phyloP scores from a whole-genome alignment of 176 grass and related monocot genomes.

The Zizania latifolia region DNA sequence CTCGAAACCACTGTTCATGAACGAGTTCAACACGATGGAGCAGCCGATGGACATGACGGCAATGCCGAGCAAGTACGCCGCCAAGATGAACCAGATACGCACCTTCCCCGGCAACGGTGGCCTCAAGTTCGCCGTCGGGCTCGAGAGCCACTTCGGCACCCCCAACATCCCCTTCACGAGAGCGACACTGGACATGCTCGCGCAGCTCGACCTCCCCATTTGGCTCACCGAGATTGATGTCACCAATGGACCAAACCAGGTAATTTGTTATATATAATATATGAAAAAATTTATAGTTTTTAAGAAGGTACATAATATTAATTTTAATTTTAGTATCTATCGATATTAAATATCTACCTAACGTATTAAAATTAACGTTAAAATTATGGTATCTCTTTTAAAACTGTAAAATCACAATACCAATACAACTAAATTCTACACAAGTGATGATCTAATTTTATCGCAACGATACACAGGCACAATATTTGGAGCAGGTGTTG shows the following conservation, averaged over 20 bases:
- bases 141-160: constrained; percentile 48
- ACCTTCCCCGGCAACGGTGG: constrained; percentile 1
- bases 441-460: too few relatives aligned
- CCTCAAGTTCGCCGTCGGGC: constrained; percentile 38
- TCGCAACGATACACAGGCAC: constrained; percentile 7
- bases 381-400: too few relatives aligned
- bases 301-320: too few relatives aligned
- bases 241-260: constrained; percentile 23
- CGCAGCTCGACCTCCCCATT: constrained; percentile 41
- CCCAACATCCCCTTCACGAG: constrained; percentile 53
- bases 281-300: too few relatives aligned
- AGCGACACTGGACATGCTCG: constrained; percentile 42
- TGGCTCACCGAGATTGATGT: constrained; percentile 79
- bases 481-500: constrained; percentile 44
- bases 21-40: constrained; percentile 60
- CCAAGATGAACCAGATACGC: constrained; percentile 37
- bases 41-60: constrained; percentile 26
- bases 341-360: too few relatives aligned
- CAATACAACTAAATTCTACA: too few relatives aligned
- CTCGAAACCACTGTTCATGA: constrained; percentile 38
- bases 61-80: constrained; percentile 33
- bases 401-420: too few relatives aligned
- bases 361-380: too few relatives aligned
- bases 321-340: too few relatives aligned
- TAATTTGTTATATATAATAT: not conserved